Evolutionary conservation across 768 basidiomycete genomes (phyloP).

Genomic region (Mycena chlorophos): DNA sequence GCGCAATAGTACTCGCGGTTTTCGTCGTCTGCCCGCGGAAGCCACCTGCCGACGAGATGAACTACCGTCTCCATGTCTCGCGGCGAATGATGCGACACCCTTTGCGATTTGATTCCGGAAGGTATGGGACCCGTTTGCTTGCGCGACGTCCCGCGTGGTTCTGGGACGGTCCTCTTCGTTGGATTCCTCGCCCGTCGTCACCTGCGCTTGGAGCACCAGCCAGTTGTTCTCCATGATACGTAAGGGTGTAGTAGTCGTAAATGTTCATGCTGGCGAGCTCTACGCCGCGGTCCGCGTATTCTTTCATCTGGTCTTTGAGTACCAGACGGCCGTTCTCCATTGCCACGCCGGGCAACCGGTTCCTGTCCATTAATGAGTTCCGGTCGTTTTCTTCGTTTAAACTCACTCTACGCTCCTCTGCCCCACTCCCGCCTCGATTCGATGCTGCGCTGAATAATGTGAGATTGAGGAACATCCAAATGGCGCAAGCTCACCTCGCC

Average conservation of each 20-base stretch:
- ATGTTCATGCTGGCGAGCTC: background rate
- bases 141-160: background rate
- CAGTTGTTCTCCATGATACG: constrained; percentile 4
- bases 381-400: no score
- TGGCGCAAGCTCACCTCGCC: background rate
- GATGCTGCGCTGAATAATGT: no score
- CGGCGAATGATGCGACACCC: background rate
- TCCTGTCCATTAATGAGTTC: background rate
- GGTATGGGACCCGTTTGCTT: background rate
- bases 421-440: no score
- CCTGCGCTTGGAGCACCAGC: background rate
- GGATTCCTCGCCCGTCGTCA: background rate
- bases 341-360: background rate
- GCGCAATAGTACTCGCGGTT: constrained; percentile 34
- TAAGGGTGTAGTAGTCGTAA: constrained; percentile 1
- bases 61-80: constrained; percentile 5
- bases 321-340: background rate
- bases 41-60: constrained; percentile 40
- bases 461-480: background rate
- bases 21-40: constrained; percentile 31
- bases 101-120: background rate
- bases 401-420: no score
- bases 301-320: constrained; percentile 10
- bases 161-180: background rate
- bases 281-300: constrained; percentile 8